A percentile compares a stretch with the other conserved stretches of the same genome.
These are phyloP conservation scores for Pelomyxa schiedti DNA, from an alignment of 78 protist species.

Conservation along the genomic window DNA sequence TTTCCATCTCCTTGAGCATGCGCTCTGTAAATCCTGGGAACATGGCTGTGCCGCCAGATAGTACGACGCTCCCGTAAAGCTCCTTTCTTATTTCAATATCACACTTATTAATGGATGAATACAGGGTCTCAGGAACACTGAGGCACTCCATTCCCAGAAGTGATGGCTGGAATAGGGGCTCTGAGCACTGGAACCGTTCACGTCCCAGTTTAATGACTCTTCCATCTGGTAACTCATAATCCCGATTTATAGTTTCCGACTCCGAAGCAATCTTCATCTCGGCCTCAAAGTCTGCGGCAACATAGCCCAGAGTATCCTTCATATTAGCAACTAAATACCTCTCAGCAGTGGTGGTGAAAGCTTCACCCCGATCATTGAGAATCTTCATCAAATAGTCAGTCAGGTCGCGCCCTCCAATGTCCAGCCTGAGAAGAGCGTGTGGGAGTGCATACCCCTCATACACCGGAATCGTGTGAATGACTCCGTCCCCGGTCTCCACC, in stretches of 20 bases:
- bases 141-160: constrained; percentile 34
- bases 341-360: constrained; percentile 59
- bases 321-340: constrained; percentile 52
- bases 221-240: constrained; percentile 25
- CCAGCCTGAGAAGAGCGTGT: constrained; percentile 38
- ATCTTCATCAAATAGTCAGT: constrained; percentile 57
- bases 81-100: constrained; percentile 41
- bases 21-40: constrained; percentile 31
- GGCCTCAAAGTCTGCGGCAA: constrained; percentile 56
- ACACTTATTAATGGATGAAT: constrained; percentile 52
- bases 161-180: constrained; percentile 49
- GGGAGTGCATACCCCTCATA: constrained; percentile 66
- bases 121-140: constrained; percentile 44
- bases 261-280: constrained; percentile 14
- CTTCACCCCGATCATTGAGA: constrained; percentile 48
- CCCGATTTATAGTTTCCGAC: not conserved
- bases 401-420: constrained; percentile 57
- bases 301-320: constrained; percentile 62
- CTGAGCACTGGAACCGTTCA: constrained; percentile 33
- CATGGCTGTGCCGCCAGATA: constrained; percentile 65
- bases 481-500: constrained; percentile 56
- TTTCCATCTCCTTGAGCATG: constrained; percentile 23
- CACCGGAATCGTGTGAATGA: constrained; percentile 60
- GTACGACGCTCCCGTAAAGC: constrained; percentile 32
- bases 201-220: not conserved